phyloP scores from a whole-genome alignment of 345 rosid genomes.

The Aquilaria sinensis region DNA sequence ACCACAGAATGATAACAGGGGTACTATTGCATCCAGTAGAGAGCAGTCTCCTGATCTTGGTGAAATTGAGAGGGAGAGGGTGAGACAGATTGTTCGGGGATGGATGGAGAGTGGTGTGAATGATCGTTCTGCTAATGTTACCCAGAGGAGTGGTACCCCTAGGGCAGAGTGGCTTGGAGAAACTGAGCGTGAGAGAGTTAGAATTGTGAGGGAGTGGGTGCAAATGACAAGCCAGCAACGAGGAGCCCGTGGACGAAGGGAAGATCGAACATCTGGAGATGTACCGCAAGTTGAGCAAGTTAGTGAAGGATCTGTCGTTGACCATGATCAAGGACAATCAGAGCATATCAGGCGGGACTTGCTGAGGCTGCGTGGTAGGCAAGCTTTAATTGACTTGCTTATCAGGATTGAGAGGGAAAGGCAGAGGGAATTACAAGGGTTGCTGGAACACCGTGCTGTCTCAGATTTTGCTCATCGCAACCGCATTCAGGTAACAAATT shows the following conservation, averaged over 20 bases:
- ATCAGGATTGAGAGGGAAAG: conserved; percentile 78
- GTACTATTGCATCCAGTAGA: conserved; percentile 55
- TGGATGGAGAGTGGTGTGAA: conserved; percentile 79
- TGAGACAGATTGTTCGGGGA: conserved; percentile 78
- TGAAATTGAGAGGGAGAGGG: conserved; percentile 87
- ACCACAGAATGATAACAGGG: conserved; percentile 36
- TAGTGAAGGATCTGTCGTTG: conserved; percentile 42
- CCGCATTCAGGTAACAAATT: conserved; percentile 65
- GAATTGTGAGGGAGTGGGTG: conserved; percentile 89
- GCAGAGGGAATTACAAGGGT: conserved; percentile 70
- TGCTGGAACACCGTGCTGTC: conserved; percentile 89
- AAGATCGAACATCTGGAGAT: conserved; percentile 33
- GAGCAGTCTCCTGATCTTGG: conserved; percentile 90
- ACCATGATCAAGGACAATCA: conserved; percentile 59
- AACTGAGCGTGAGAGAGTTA: conserved; percentile 89
- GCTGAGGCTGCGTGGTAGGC: conserved; percentile 83
- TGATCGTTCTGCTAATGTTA: conserved; percentile 47
- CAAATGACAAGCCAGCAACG: conserved; percentile 89
- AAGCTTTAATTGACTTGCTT: conserved; percentile 72
- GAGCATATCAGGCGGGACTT: conserved; percentile 61
- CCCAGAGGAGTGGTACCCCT: conserved; percentile 49
- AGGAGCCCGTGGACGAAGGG: conserved; percentile 52
- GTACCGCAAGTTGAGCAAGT: conserved; percentile 40
- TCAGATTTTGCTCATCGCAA: conserved; percentile 95
- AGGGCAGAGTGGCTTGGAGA: conserved; percentile 92